A percentile compares a stretch with the other conserved stretches of the same genome.
phyloP scores from a whole-genome alignment of 169 alveolate genomes.

The Plasmodium falciparum region DNA sequence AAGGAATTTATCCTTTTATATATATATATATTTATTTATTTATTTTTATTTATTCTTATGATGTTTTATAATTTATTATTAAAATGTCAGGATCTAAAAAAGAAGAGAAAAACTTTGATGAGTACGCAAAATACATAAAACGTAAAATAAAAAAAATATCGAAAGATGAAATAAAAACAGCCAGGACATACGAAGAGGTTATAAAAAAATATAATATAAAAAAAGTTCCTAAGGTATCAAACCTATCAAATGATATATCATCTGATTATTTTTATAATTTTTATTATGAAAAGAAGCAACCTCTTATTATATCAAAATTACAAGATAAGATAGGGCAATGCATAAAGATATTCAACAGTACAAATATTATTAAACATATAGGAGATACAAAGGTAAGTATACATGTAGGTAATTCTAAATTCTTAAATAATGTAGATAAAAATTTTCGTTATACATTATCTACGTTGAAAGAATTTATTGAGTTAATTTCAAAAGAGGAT shows the following conservation, averaged over 20 bases:
- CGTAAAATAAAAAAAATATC: slow-evolving; percentile 8
- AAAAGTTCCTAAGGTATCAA: slow-evolving; percentile 34
- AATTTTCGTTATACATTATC: slow-evolving; percentile 58
- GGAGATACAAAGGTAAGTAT: slow-evolving; percentile 71
- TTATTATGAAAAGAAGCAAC: slow-evolving; percentile 53
- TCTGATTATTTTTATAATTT: slow-evolving; percentile 25
- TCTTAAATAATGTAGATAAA: slow-evolving; percentile 55
- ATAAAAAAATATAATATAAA: slow-evolving; percentile 67
- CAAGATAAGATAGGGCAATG: slow-evolving; percentile 66
- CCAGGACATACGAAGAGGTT: slow-evolving; percentile 44
- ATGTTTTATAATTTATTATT: no score
- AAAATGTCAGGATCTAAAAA: not conserved
- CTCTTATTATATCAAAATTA: slow-evolving; percentile 52
- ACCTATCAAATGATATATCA: not conserved
- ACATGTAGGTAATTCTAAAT: slow-evolving; percentile 63
- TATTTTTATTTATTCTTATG: no score
- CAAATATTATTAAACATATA: slow-evolving; percentile 48
- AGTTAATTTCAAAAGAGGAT: slow-evolving; percentile 47
- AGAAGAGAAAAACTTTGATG: slow-evolving; percentile 3
- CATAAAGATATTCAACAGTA: slow-evolving; percentile 19
- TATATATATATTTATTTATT: no score
- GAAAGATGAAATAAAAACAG: slow-evolving; percentile 74
- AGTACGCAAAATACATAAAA: slow-evolving; percentile 22
- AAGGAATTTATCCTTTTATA: no score
- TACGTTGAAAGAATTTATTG: slow-evolving; percentile 41